Evolutionary conservation across 2,329 filamentous ascomycete species (phyloP).

Genomic region (Podosphaera aphanis): DNA sequence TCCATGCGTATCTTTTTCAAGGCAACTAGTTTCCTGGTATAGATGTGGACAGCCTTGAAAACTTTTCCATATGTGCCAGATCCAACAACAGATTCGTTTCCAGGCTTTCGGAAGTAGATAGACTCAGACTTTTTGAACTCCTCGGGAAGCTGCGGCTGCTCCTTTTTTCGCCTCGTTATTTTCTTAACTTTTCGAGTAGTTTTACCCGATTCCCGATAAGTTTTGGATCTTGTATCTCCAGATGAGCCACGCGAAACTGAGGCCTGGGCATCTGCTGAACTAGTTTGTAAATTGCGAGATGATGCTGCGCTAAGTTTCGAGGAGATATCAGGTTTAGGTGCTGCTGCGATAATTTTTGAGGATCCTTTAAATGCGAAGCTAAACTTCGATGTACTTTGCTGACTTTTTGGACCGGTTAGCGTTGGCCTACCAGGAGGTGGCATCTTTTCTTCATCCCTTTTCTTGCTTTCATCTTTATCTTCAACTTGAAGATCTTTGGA

Average conservation of each 20-base stretch:
- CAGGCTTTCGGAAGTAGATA: constrained; percentile 82
- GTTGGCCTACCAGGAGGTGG: constrained; percentile 28
- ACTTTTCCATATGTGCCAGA: constrained; percentile 92
- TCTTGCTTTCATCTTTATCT: constrained; percentile 26
- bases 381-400: constrained; percentile 38
- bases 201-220: constrained; percentile 16
- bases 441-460: constrained; percentile 27
- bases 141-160: constrained; percentile 42
- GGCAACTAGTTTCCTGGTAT: constrained; percentile 61
- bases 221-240: constrained; percentile 26
- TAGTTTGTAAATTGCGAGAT: constrained; percentile 8
- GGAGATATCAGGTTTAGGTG: constrained; percentile 39
- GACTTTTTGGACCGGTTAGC: constrained; percentile 20
- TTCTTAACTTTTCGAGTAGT: constrained; percentile 36
- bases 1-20: constrained; percentile 88
- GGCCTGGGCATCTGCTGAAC: constrained; percentile 22
- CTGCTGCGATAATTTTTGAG: constrained; percentile 30
- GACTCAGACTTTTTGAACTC: constrained; percentile 64
- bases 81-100: constrained; percentile 91
- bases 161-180: constrained; percentile 45
- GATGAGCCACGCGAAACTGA: constrained; percentile 20
- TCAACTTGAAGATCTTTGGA: constrained; percentile 43
- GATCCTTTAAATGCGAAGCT: constrained; percentile 81
- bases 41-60: constrained; percentile 84
- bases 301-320: constrained; percentile 38